phyloP scores from a whole-genome alignment of 2,329 filamentous ascomycete genomes.

The Lasiodiplodia sp. region DNA sequence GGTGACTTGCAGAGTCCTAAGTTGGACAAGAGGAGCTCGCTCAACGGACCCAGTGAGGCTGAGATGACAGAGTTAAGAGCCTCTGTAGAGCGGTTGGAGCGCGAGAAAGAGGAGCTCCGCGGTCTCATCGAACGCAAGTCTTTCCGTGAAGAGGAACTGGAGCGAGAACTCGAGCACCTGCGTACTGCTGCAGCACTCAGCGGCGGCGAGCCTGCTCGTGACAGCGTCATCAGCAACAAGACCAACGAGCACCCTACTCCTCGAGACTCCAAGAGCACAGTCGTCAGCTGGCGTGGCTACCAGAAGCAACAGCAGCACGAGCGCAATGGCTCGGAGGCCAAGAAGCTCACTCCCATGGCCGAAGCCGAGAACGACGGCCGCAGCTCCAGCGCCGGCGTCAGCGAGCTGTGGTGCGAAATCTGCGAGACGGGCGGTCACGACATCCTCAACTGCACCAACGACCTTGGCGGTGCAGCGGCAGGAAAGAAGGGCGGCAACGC shows the following conservation, averaged over 20 bases:
- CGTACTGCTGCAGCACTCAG: conserved; percentile 30
- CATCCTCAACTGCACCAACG: conserved; percentile 84
- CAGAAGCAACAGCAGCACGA: conserved; percentile 17
- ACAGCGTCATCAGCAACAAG: conserved; percentile 61
- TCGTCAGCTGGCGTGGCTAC: conserved; percentile 62
- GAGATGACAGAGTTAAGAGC: conserved; percentile 65
- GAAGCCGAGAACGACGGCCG: conserved; percentile 57
- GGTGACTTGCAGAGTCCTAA: conserved; percentile 48
- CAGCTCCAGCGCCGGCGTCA: conserved; percentile 70
- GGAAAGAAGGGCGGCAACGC: conserved; percentile 43
- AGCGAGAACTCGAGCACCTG: conserved; percentile 77
- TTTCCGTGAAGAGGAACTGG: conserved; percentile 81
- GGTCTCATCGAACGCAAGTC: conserved; percentile 75
- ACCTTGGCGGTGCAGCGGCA: conserved; percentile 62
- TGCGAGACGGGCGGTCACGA: conserved; percentile 93
- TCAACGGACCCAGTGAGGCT: conserved; percentile 41
- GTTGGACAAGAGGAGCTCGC: conserved; percentile 40
- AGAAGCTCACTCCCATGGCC: conserved; percentile 37
- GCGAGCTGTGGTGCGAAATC: conserved; percentile 88
- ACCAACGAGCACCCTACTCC: conserved; percentile 52
- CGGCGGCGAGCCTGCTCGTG: conserved; percentile 52
- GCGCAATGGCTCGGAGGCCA: conserved; percentile 6
- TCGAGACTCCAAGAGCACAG: conserved; percentile 71
- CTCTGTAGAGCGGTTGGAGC: conserved; percentile 74
- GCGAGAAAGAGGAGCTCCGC: conserved; percentile 81